Conservation (phyloP, 441 rosid genomes). For the Adansonia madagascariensis region DNA sequence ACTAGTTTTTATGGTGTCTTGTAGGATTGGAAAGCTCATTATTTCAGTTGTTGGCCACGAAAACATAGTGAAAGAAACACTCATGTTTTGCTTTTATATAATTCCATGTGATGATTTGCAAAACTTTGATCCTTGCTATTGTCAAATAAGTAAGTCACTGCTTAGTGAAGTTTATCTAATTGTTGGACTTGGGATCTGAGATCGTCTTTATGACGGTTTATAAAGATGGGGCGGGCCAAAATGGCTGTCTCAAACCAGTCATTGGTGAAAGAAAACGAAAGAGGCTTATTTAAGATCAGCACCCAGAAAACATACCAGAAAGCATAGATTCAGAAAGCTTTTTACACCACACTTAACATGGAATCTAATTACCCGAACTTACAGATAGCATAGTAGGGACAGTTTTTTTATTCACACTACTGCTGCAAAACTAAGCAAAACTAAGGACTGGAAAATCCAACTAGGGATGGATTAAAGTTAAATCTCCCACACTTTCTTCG, state of each 20-base stretch:
- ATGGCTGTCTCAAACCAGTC: background rate
- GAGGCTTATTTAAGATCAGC: background rate
- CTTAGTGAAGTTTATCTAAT: too few species aligned
- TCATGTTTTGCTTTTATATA: background rate
- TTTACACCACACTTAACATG: background rate
- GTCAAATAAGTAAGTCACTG: background rate
- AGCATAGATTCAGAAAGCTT: conserved; percentile 2
- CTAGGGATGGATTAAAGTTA: background rate
- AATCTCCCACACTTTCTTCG: conserved; percentile 21
- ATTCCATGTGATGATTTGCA: background rate
- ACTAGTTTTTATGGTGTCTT: conserved; percentile 4
- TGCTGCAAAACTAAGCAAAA: background rate
- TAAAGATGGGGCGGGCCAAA: background rate
- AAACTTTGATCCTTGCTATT: conserved; percentile 10
- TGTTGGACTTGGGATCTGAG: background rate
- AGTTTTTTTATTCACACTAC: conserved; percentile 15
- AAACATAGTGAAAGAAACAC: conserved; percentile 20
- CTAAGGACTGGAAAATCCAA: background rate
- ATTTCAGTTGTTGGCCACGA: conserved; percentile 1
- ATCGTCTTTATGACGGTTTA: conserved; percentile 24
- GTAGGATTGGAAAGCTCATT: conserved; percentile 18
- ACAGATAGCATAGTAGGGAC: background rate
- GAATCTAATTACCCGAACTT: conserved; percentile 4
- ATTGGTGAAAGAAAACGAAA: background rate
- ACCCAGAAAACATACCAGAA: background rate